Evolutionary conservation across 208 protist species (phyloP).

Genomic region (Trypanosoma lewisi): DNA sequence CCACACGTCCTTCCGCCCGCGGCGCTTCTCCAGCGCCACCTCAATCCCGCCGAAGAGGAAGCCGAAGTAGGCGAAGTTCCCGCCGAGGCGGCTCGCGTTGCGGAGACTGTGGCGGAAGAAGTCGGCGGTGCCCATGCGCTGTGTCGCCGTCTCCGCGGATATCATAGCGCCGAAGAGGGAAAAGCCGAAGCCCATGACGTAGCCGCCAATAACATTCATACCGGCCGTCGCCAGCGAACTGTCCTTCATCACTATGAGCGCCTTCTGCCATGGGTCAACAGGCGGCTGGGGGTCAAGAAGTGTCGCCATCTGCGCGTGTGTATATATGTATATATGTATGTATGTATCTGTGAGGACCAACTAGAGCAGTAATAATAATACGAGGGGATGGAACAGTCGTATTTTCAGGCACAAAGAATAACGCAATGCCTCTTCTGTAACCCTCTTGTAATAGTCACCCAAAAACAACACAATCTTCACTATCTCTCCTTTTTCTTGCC

Average conservation of each 20-base stretch:
- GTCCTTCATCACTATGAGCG: conserved; percentile 57
- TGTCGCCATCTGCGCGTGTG: conserved; percentile 33
- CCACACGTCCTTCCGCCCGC: conserved; percentile 81
- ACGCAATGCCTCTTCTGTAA: too few species aligned
- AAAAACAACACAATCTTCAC: too few species aligned
- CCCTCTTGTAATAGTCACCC: too few species aligned
- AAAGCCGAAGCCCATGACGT: conserved; percentile 87
- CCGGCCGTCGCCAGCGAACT: conserved; percentile 57
- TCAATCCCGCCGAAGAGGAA: conserved; percentile 89
- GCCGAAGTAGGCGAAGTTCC: conserved; percentile 84
- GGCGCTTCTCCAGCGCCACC: conserved; percentile 90
- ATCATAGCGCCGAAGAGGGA: conserved; percentile 90
- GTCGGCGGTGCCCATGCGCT: conserved; percentile 86
- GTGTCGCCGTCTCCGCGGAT: conserved; percentile 75
- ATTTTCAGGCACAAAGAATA: too few species aligned
- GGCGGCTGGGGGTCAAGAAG: conserved; percentile 67
- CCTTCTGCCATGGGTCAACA: conserved; percentile 62
- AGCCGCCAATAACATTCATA: conserved; percentile 73
- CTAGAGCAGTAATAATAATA: too few species aligned
- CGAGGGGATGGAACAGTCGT: too few species aligned
- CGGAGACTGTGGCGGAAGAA: conserved; percentile 82
- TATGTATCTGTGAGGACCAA: conserved; percentile 3
- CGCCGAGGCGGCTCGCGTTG: conserved; percentile 56
- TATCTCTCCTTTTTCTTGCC: conserved; percentile 3
- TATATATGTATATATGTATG: conserved; percentile 18